Conservation (phyloP, 805 yeast species). For the Maudiozyma bulderi region DNA sequence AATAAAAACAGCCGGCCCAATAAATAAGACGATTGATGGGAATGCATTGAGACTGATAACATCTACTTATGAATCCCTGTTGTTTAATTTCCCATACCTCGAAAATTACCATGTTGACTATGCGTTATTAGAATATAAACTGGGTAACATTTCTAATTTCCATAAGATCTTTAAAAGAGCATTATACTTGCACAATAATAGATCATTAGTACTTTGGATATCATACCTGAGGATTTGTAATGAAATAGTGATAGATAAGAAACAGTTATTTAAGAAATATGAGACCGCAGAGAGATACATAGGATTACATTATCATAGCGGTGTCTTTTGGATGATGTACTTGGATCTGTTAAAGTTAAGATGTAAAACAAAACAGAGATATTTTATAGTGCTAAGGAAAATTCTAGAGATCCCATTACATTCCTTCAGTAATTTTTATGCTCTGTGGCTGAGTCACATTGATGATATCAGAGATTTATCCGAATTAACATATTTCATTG, state of each 20-base stretch:
- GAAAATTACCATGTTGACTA: constrained; percentile 29
- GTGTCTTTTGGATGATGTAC: constrained; percentile 30
- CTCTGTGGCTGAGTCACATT: constrained; percentile 23
- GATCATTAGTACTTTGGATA: constrained; percentile 27
- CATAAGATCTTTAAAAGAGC: constrained; percentile 21
- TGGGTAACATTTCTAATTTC: constrained; percentile 21
- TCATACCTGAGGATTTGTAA: constrained; percentile 25
- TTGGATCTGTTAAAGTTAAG: constrained; percentile 20
- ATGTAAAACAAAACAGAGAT: constrained; percentile 14
- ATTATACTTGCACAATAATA: constrained; percentile 17
- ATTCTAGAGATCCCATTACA: constrained; percentile 25
- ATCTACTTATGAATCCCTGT: constrained; percentile 23
- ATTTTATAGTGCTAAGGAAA: constrained; percentile 22
- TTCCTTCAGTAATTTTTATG: constrained; percentile 25
- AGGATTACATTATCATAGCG: constrained; percentile 28
- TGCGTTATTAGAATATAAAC: constrained; percentile 26
- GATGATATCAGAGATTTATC: constrained; percentile 22
- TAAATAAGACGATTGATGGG: constrained; percentile 19
- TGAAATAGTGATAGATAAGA: constrained; percentile 16
- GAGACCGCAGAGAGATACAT: constrained; percentile 24
- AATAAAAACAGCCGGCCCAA: constrained; percentile 16
- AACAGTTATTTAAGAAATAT: constrained; percentile 21
- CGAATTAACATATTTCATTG: constrained; percentile 17
- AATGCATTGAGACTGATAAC: constrained; percentile 13
- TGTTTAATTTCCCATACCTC: constrained; percentile 24